Evolutionary conservation across 257 asterid species (phyloP).

Genomic region (Asclepias syriaca): DNA sequence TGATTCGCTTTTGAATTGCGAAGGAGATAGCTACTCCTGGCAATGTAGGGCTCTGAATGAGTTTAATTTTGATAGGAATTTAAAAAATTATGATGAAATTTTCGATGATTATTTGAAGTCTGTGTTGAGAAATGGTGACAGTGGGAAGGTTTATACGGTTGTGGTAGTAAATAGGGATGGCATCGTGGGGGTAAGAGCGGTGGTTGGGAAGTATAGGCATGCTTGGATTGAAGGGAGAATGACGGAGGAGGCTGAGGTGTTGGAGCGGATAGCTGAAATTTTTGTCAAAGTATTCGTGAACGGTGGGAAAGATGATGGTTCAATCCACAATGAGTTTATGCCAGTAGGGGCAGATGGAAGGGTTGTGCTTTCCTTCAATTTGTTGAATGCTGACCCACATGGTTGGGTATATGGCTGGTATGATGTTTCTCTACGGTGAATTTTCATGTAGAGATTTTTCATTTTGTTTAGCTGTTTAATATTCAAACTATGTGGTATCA

Average conservation of each 20-base stretch:
- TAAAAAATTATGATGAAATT: conserved; percentile 34
- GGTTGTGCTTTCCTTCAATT: conserved; percentile 85
- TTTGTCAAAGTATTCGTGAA: conserved; percentile 66
- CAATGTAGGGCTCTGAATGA: conserved; percentile 54
- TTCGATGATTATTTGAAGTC: conserved; percentile 58
- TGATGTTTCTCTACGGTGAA: conserved; percentile 3
- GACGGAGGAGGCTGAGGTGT: conserved; percentile 48
- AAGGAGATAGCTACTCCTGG: conserved; percentile 33
- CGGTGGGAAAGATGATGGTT: conserved; percentile 83
- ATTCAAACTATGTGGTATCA: not conserved
- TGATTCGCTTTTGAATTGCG: conserved; percentile 45
- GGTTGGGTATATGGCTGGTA: conserved; percentile 90
- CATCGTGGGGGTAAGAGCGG: conserved; percentile 41
- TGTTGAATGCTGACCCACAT: conserved; percentile 80
- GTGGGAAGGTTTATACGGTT: conserved; percentile 53
- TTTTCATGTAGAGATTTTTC: not conserved
- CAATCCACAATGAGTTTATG: conserved; percentile 82
- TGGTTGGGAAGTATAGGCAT: conserved; percentile 82
- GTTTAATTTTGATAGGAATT: conserved; percentile 23
- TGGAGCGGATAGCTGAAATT: conserved; percentile 58
- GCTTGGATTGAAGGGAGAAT: conserved; percentile 78
- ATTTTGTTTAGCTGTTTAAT: not conserved
- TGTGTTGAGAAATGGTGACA: conserved; percentile 28
- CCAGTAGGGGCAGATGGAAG: conserved; percentile 97
- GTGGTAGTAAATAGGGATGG: conserved; percentile 56